Evolutionary conservation across 768 basidiomycete genomes (phyloP), one percentile per base, ranked within the genome.

Genomic region (Tremella yokohamensis): DNA sequence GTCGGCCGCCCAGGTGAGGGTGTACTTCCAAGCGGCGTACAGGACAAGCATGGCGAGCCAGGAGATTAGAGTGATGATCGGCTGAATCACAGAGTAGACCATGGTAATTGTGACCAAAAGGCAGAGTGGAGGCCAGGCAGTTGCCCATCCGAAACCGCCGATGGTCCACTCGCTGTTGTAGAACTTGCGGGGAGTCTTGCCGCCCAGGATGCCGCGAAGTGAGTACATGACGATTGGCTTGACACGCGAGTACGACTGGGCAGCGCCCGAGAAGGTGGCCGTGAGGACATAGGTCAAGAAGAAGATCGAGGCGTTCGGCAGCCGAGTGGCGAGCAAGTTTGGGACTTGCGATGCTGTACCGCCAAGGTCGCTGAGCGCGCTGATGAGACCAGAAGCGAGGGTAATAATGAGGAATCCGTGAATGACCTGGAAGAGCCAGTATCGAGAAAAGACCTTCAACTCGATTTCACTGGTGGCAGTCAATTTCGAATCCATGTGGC

Each of bases 391-490:
- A 6, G 70, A 68, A 6, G 76, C 62, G 11, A 74, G 51, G 22
- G 77, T 77, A 61, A 74, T 58, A 56, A 78, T 70, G 25, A 78
- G 62, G 75, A 78, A 78, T 56, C 77, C 77, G 68, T 78, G 74
- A 44, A 78, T 74, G 62, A 77, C 69, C 49, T 76, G 72, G 71
- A 78, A 78, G 39, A 74, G 58, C 70, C 72, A 76, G 70, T 62
- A 76, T 54, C 75, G 63, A n/a, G 66, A 63, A 61, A 75, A 76
- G 12, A 76, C 63, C 52, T 68, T 68, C 56, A 73, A 60, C 57
- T 76, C 75, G 56, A 73, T 69, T 45, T 76, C 73, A 39, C 73
- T 75, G 29, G 49, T 19, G 39, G 50, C 45, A 53, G 51, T 49
- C 1, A 20, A 8, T n/a, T 52, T 26, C n/a, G 15, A 16, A 16